Evolutionary conservation across 345 rosid species (phyloP).

Genomic region (Excoecaria agallocha): DNA sequence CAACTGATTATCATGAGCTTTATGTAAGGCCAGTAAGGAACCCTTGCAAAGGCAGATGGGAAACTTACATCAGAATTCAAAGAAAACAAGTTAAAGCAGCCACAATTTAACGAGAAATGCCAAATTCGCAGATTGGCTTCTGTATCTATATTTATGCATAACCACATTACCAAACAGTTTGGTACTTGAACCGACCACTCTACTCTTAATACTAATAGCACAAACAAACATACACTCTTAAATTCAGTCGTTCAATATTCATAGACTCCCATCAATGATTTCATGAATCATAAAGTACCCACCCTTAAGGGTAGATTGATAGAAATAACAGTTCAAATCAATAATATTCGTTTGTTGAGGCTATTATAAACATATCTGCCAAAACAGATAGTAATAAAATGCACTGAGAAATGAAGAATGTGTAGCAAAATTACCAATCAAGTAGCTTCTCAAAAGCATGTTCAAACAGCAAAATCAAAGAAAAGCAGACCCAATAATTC

Average conservation of each 20-base stretch:
- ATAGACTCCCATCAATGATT: too few species aligned
- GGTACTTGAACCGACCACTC: neutral
- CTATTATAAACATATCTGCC: neutral
- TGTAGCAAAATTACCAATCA: conserved; percentile 27
- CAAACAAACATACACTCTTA: too few species aligned
- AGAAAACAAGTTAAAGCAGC: neutral
- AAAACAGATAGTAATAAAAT: neutral
- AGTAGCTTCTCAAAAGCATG: conserved; percentile 27
- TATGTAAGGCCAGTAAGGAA: conserved; percentile 32
- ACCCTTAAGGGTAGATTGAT: too few species aligned
- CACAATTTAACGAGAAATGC: neutral
- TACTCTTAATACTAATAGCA: neutral
- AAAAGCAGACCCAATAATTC: conserved; percentile 36
- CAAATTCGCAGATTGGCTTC: too few species aligned
- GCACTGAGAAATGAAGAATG: neutral
- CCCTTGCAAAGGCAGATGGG: conserved; percentile 3
- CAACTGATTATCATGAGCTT: conserved; percentile 24
- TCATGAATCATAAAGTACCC: too few species aligned
- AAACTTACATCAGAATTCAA: neutral
- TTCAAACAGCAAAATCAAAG: conserved; percentile 35
- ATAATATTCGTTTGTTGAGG: too few species aligned
- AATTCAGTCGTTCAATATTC: too few species aligned
- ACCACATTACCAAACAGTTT: too few species aligned
- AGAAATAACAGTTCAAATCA: too few species aligned
- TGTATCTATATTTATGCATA: too few species aligned